phyloP scores from a whole-genome alignment of 2,329 filamentous ascomycete species.

The Pseudogymnoascus sp. region DNA sequence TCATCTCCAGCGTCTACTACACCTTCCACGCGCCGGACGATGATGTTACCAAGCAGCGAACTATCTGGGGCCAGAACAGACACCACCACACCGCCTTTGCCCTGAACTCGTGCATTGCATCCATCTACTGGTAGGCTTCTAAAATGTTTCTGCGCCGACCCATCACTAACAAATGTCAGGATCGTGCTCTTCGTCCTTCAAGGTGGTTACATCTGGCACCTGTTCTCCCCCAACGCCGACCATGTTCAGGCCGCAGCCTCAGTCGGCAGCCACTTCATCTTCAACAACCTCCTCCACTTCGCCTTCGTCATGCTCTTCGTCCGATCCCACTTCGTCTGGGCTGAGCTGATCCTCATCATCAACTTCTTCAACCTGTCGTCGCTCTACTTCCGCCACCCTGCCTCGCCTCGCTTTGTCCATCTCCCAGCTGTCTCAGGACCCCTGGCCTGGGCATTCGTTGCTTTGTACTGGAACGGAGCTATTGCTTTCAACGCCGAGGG shows the following conservation, averaged over 20 bases:
- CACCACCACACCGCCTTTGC: constrained; percentile 63
- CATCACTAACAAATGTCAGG: constrained; percentile 35
- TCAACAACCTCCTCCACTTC: constrained; percentile 76
- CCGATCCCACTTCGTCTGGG: constrained; percentile 62
- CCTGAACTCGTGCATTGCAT: constrained; percentile 54
- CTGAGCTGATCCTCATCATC: constrained; percentile 65
- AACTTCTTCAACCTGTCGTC: constrained; percentile 75
- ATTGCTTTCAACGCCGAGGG: constrained; percentile 64
- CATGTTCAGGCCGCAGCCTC: constrained; percentile 62
- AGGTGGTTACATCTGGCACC: constrained; percentile 62
- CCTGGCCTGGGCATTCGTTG: constrained; percentile 77
- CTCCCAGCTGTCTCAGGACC: constrained; percentile 66
- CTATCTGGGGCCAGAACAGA: constrained; percentile 68
- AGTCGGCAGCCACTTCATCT: constrained; percentile 75
- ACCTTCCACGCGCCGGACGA: constrained; percentile 55
- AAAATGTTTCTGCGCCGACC: neutral
- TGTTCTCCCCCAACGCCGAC: constrained; percentile 59
- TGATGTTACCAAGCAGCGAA: constrained; percentile 47
- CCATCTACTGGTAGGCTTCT: constrained; percentile 63
- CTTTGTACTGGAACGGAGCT: constrained; percentile 83
- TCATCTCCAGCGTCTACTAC: constrained; percentile 69
- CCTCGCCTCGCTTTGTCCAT: constrained; percentile 67
- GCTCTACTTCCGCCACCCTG: constrained; percentile 72
- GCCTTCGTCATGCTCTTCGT: constrained; percentile 79
- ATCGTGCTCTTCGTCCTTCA: constrained; percentile 67